Evolutionary conservation across 352 stramenopile species (phyloP).

Genomic region (Globisporangium megalacanthum): DNA sequence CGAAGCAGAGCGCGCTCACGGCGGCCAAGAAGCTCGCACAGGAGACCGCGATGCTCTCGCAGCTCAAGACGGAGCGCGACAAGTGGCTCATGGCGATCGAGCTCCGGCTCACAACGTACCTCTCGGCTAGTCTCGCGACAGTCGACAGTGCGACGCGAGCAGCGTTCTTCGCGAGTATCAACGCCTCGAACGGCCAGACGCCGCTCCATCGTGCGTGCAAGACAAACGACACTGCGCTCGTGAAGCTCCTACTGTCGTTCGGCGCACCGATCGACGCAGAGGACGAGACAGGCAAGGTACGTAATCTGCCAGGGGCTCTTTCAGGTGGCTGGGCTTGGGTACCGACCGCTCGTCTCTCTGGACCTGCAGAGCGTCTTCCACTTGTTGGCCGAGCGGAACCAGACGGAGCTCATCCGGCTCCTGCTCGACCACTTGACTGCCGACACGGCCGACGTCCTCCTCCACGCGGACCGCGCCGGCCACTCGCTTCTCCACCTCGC

Average conservation of each 20-base stretch:
- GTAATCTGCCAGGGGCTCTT: background rate
- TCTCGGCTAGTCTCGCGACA: slow-evolving; percentile 26
- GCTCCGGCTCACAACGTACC: slow-evolving; percentile 34
- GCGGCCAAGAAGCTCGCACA: slow-evolving; percentile 44
- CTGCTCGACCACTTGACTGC: slow-evolving; percentile 19
- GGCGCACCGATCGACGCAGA: slow-evolving; percentile 27
- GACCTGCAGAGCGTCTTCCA: slow-evolving; percentile 35
- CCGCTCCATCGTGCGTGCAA: slow-evolving; percentile 53
- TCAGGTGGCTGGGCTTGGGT: too few species aligned
- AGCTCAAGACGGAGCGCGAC: slow-evolving; percentile 46
- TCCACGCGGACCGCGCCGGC: slow-evolving; percentile 28
- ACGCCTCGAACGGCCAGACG: slow-evolving; percentile 37
- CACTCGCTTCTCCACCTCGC: slow-evolving; percentile 46
- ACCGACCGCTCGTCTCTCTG: too few species aligned
- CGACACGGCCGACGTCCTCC: slow-evolving; percentile 18
- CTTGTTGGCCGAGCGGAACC: slow-evolving; percentile 30
- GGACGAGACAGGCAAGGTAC: slow-evolving; percentile 32
- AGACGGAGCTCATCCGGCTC: slow-evolving; percentile 37
- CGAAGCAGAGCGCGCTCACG: slow-evolving; percentile 8
- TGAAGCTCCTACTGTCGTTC: slow-evolving; percentile 34
- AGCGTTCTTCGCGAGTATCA: slow-evolving; percentile 34
- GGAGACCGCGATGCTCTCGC: slow-evolving; percentile 43
- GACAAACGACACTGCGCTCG: slow-evolving; percentile 31
- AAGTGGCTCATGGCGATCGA: slow-evolving; percentile 76
- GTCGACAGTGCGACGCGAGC: slow-evolving; percentile 10